Evolutionary conservation across 768 basidiomycete species (phyloP), one percentile per base, ranked within the genome.

Genomic region (Fistulinella prunicolor): DNA sequence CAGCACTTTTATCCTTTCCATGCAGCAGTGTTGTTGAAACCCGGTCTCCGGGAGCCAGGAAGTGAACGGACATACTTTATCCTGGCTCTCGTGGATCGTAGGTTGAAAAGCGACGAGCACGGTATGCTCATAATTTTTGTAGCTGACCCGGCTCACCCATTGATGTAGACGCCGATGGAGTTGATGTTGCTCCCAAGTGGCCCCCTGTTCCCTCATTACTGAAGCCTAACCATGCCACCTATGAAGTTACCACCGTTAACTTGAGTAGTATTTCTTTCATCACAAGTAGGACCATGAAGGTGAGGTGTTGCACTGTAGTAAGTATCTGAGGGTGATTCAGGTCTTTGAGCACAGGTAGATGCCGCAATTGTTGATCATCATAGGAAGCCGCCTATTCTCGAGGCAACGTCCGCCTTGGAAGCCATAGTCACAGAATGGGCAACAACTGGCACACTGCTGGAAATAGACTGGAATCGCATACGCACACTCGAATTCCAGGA

Each of bases 401-500:
- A 82, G 10, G 79, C 76, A 3, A 70, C 80, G 21, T 60, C 70
- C 6, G 67, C 71, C 8, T 70, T 95, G 12, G 72, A 76, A 37
- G 59, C 46, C 2, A 53, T 86, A 3, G 70, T 80, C 14, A 62
- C 72, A 14, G 84, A 88, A 47, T 92, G 87, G 83, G 49, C 68
- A 34, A 47, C 60, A n/a, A 49, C 57, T 4, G 63, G 68, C 8
- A 56, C 56, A 3, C 68, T 93, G 13, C 78, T 81, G 2, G 96
- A 99, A 64, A 79, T 85, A 4, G 90, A 91, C 46, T 98, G 94
- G 94, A 73, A 73, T 46, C 80, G 86, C 43, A 78, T 93, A 64
- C 80, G 87, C 38, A 75, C 81, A n/a, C 68, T 99, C 8, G 94
- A 97, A 45, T 96, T 98, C 64, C 92, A 97, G 65, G 95, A 97